Evolutionary conservation across 2,329 filamentous ascomycete genomes (phyloP).

Genomic region (Pseudogymnoascus sp.): DNA sequence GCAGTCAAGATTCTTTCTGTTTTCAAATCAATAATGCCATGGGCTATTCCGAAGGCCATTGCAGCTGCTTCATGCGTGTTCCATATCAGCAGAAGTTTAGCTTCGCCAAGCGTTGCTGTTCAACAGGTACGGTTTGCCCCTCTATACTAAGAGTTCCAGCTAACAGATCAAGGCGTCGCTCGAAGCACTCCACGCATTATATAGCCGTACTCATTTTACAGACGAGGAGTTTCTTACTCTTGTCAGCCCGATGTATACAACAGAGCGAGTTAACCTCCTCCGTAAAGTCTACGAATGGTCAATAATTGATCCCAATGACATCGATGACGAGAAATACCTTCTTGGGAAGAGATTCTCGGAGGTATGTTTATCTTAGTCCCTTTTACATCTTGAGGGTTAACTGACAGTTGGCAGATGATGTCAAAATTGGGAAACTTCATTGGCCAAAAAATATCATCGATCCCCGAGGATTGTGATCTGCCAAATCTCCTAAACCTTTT

Average conservation of each 20-base stretch:
- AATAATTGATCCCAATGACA: conserved; percentile 66
- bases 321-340: conserved; percentile 86
- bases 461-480: conserved; percentile 60
- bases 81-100: conserved; percentile 63
- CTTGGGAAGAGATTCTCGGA: conserved; percentile 92
- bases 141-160: background rate
- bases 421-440: conserved; percentile 79
- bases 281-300: conserved; percentile 74
- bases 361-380: conserved; percentile 38
- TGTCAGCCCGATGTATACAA: conserved; percentile 69
- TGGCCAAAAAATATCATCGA: conserved; percentile 62
- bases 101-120: conserved; percentile 60
- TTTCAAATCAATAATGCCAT: conserved; percentile 71
- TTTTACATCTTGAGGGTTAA: background rate
- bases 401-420: conserved; percentile 52
- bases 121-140: conserved; percentile 55
- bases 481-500: conserved; percentile 72
- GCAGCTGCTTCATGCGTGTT: conserved; percentile 61
- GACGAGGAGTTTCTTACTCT: conserved; percentile 72
- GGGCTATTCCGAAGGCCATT: conserved; percentile 80
- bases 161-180: conserved; percentile 53
- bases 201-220: conserved; percentile 63
- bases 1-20: conserved; percentile 70
- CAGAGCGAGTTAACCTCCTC: conserved; percentile 63
- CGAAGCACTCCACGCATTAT: conserved; percentile 77